Base-by-base conservation (phyloP, 352 stramenopile species). In the Phytophthora pistaciae region DNA sequence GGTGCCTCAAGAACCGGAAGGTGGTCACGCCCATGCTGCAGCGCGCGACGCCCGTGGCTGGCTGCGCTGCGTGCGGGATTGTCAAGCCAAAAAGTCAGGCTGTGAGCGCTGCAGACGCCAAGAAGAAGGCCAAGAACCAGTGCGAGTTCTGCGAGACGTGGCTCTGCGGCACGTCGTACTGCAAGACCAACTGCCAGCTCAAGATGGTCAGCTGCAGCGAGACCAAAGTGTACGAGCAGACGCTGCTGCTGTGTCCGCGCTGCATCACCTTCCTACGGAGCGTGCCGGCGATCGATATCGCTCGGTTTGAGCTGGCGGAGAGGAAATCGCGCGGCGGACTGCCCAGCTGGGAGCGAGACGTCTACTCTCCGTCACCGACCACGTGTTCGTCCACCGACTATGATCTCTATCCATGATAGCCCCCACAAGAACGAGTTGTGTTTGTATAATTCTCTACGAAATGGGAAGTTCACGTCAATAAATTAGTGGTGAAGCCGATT, bases 1-100 rank as follows among this genome's bases (percentile, higher is more conserved):
- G 69, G 60, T 75, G 70, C 65, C 53, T 74, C 25, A 77, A 74
- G 40, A 66, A 74, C 65, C 68, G 74, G 27, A 74, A 64, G 49
- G 29, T 21, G 25, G 52, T 74, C 11, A 61, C 31, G 25, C 42
- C 52, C 21, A 56, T 38, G 23, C 48, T 25, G 11, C 40, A 64
- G 52, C 54, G 46, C 18, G 46, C 6, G 20, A 18, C 46, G 11
- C 46, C 46, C 6, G 14, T 54, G 2, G 2, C 44, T 55, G 61
- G 52, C 11, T 64, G 54, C 18, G 52, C 29, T 21, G 49, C 16
- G 6, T 77, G 70, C 44, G 38, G 50, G 46, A 16, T 50, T 16
- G 27, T 53, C 21, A 10, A 50, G 20, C 9, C 23, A 6, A 68
- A 48, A 13, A 29, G 8, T 16, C 46, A 53, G 18, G 10, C 14